Evolutionary conservation across 2,329 filamentous ascomycete genomes (phyloP), one percentile per base, ranked within the genome.

Genomic region (Colletotrichum echinochloae): DNA sequence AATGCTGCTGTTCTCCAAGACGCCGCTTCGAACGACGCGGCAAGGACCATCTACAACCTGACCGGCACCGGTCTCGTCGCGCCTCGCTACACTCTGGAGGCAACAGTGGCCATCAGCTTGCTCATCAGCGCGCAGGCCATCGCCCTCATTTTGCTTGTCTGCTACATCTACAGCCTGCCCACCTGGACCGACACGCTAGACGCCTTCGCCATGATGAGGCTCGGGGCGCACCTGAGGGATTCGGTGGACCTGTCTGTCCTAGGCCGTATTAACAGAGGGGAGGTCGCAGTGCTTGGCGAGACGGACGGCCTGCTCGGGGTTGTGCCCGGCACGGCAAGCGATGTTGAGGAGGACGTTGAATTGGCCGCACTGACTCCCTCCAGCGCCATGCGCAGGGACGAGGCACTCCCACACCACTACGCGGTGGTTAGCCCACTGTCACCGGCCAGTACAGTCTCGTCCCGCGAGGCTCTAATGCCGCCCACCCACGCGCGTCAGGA

Each of bases 141-240:
- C n/a, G 48, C 60, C 23, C 63, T 72, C 12, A 11, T 52, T 4
- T 33, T 68, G 7, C 68, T 72, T n/a, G 54, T 60, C 16, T 62
- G 54, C 48, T 72, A 72, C 55, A 65, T 72, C 28, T 72, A 68
- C 59, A 71, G 63, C 39, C 54, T 68, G n/a, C 63, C 67, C 6
- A 72, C 68, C 4, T 71, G 71, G 71, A 72, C 71, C 16, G 49
- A 66, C 33, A 72, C 68, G 7, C 49, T 72, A 49, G 63, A 72
- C 28, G 64, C 63, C 18, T 67, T 68, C 28, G 68, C 71, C 48
- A 60, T 72, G 68, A 37, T 71, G 60, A 68, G 68, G 23, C 48
- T 71, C 2, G 71, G 71, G 8, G 60, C 63, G 14, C 67, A 56
- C 11, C 26, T 66, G 44, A 56, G 51, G 20, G 41, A 35, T 23